A percentile compares a stretch with the other conserved stretches of the same genome.
Conservation (phyloP, 2,329 filamentous ascomycete species). For the Cephalotrichum gorgonifer region DNA sequence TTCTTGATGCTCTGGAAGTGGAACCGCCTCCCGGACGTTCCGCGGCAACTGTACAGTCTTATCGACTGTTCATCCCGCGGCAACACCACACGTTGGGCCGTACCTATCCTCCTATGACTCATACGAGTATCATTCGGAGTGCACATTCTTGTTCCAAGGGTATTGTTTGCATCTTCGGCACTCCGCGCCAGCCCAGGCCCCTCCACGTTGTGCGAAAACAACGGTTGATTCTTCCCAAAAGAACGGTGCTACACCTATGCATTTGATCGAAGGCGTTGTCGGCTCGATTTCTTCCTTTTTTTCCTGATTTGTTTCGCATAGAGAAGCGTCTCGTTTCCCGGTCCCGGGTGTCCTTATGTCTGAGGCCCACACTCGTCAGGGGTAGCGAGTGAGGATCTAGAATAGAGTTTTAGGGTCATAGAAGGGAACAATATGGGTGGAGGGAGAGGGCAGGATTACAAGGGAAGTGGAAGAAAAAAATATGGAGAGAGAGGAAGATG, state of each 20-base stretch:
- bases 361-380: not conserved
- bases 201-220: not conserved
- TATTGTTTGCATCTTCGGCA: too few relatives aligned
- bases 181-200: too few relatives aligned
- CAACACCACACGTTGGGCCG: not conserved
- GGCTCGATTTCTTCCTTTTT: constrained; percentile 2
- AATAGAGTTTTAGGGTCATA: not conserved
- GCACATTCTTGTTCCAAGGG: too few relatives aligned
- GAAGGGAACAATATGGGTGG: not conserved
- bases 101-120: too few relatives aligned
- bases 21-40: not conserved
- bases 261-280: constrained; percentile 4
- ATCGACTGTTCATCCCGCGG: not conserved
- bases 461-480: not conserved
- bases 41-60: not conserved
- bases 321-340: not conserved
- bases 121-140: too few relatives aligned
- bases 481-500: not conserved
- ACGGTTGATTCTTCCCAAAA: not conserved
- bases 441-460: not conserved
- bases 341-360: not conserved
- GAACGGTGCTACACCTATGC: constrained; percentile 2
- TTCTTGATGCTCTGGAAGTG: not conserved
- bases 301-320: constrained; percentile 4
- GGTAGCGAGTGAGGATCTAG: not conserved